Evolutionary conservation across 2,329 filamentous ascomycete species (phyloP), one percentile per base, ranked within the genome.

Genomic region (Verticillium dahliae): DNA sequence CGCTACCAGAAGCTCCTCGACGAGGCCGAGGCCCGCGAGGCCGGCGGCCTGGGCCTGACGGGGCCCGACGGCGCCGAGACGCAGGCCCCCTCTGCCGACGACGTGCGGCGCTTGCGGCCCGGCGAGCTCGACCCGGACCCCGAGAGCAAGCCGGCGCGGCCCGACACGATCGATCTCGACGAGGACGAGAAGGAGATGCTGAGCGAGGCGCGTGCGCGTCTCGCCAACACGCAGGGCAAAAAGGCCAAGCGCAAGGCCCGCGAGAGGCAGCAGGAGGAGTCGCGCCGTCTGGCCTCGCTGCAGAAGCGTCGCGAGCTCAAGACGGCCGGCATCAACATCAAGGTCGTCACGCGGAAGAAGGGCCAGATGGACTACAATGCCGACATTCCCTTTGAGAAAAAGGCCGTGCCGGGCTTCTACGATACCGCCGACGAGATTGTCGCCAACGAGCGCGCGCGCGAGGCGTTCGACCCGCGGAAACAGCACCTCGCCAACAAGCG

Each of bases 151-250:
- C 95, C 95, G 61, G 95, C 95, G 39, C 85, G 93, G 63, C 95
- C 95, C 45, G 95, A 99, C 75, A 97, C 95, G 6, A 95, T 99
- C 73, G 95, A 99, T 76, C 87, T 99, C 70, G 95, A 99, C 73
- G 95, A 99, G 74, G 95, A 99, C 72, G 95, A 99, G 76, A 98
- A 99, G 80, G 95, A 99, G 77, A 99, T 99, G 95, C 78, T 99
- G 71, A 97, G 93, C 73, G 95, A 99, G 78, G 95, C 95, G 68
- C 91, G 95, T 72, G 95, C 95, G 61, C 92, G 95, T 78, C 80
- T 99, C 66, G 95, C 95, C 65, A 99, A 99, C 71, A 98, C 95
- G 11, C 95, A 98, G 76, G 95, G 95, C 73, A 99, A 99, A 79
- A 99, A 99, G 80, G 95, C 95, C 6, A 99, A 99, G 82, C 83